Base-by-base conservation (phyloP, 495 filamentous ascomycete species). In the Beverwykella pulmonaria region DNA sequence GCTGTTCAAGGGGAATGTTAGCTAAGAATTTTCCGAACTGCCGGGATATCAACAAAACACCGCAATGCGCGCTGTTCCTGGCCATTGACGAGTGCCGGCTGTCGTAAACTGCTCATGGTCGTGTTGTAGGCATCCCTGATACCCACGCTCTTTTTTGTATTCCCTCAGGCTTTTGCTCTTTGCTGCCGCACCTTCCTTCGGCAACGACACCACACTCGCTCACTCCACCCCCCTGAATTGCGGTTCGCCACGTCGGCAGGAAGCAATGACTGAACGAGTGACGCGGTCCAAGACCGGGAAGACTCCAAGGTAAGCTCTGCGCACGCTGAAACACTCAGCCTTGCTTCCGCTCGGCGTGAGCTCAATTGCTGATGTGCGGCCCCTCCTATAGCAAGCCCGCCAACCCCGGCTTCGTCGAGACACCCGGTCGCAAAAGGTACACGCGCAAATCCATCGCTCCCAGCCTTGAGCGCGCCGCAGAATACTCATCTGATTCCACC, bases 371-470 rank as follows among this genome's bases (percentile, higher is more conserved):
- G 30, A 59, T 20, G 30, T 36, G 29, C 29, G 22, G 22, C 27
- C 25, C 32, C 27, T 41, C 49, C 55, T 15, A 25, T 41, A 59
- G 77, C 50, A 78, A 77, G 61, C 72, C 76, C 7, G 55, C 39
- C n/a, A 60, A 76, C 34, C 76, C 78, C n/a, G 76, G 75, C 32
- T 78, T 79, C 59, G 77, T 80, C 54, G 79, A 80, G 55, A 80
- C 79, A 2, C 79, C 79, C 17, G 76, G 76, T 46, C 71, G 64
- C 54, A 67, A 62, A 27, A 59, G 65, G 22, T 71, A 73, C 53
- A 67, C 63, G 23, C 75, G 74, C 55, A 77, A 76, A 44, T 78
- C 74, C 22, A 62, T 66, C 12, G 25, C 67, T 25, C 46, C 59
- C 10, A 54, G 32, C 65, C 27, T 58, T 12, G 68, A 70, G 20